Evolutionary conservation across 1,139 yeast genomes (phyloP).

Genomic region (Keqinozyma sinolaborantium): DNA sequence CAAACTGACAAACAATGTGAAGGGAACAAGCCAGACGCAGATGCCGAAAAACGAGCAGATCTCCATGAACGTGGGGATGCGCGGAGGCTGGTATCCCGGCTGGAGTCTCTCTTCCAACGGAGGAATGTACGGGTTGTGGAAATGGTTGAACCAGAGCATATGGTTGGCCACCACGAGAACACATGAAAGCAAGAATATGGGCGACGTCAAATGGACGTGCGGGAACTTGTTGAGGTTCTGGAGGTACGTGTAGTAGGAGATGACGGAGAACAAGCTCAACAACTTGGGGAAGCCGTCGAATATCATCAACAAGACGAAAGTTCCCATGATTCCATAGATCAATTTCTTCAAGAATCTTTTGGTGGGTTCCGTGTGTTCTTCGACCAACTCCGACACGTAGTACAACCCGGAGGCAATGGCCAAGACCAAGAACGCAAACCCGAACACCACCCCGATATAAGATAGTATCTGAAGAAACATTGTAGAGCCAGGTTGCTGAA

Average conservation of each 20-base stretch:
- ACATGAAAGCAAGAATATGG: conserved; percentile 69
- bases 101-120: conserved; percentile 53
- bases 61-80: conserved; percentile 78
- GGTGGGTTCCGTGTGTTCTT: conserved; percentile 87
- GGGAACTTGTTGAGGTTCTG: conserved; percentile 83
- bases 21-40: conserved; percentile 92
- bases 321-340: conserved; percentile 56
- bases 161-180: conserved; percentile 75
- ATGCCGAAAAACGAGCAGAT: conserved; percentile 92
- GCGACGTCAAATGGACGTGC: conserved; percentile 69
- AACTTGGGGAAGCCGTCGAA: conserved; percentile 78
- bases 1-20: conserved; percentile 84
- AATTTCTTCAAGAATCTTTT: conserved; percentile 60
- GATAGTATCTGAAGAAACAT: conserved; percentile 49
- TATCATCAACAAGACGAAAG: conserved; percentile 54
- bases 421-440: conserved; percentile 63
- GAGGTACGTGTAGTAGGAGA: conserved; percentile 67
- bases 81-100: conserved; percentile 61
- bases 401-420: conserved; percentile 82
- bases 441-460: conserved; percentile 66
- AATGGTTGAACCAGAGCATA: conserved; percentile 85
- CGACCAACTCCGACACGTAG: conserved; percentile 87
- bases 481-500: too few relatives aligned
- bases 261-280: conserved; percentile 61
- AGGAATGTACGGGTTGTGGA: conserved; percentile 64